Base-by-base conservation (phyloP, 768 basidiomycete genomes). In the Auricularia sp. region DNA sequence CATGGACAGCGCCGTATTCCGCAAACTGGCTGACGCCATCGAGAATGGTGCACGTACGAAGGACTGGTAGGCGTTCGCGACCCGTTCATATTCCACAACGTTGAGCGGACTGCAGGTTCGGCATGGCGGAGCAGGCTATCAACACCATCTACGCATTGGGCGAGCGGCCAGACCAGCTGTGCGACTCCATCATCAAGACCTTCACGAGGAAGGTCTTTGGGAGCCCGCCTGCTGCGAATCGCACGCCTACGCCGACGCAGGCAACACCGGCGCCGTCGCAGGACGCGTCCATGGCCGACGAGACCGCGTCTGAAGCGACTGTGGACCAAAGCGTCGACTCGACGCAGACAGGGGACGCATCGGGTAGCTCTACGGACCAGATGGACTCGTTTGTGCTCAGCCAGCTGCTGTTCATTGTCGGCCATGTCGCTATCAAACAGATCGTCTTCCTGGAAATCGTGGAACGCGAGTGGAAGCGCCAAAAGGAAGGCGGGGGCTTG, bases 341-440 rank as follows among this genome's bases (percentile, higher is more conserved):
- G 13, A 56, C 67, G 24, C 35, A 69, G 14, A 70, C 73, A 6
- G 69, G 66, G 7, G 3, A 59, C 34, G 24, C 10, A 33, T 59
- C 56, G 56, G 18, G 24, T 33, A 29, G 29, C n/a, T 59, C 34
- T 14, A 59, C 56, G 58, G 89, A 92, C 65, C 67, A 83, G 0
- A 90, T 90, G 0, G 91, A 94, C 64, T 86, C 89, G 3, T 97
- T 97, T 73, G 85, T 88, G 67, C 83, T 99, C 35, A 90, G 89
- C 68, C 95, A 98, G 73, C 81, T 99, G n/a, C 77, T 98, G 34
- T 98, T 98, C 72, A 84, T 93, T 18, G 94, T 98, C 21, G 97
- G 97, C 0, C 97, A 98, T 73, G 90, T 96, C 35, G 94, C 96
- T 11, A 92, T 98, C 77, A 98, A 98, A 75, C 96, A 99, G 61